phyloP scores from a whole-genome alignment of 2,329 filamentous ascomycete genomes.

The Hysterium pulicare region DNA sequence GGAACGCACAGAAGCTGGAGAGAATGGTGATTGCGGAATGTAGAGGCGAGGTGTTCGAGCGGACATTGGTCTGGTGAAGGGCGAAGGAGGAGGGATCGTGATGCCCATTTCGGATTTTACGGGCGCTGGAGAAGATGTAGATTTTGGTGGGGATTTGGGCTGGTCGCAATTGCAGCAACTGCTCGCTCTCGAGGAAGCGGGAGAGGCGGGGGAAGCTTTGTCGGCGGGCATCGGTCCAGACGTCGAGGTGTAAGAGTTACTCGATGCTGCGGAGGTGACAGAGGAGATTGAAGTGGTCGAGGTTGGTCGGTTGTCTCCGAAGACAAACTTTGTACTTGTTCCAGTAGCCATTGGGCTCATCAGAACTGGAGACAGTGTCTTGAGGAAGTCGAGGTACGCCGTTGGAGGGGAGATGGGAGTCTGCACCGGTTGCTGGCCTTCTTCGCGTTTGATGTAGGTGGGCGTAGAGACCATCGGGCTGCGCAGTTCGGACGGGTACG shows the following conservation, averaged over 20 bases:
- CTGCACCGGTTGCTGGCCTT: slow-evolving; percentile 60
- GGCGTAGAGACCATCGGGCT: slow-evolving; percentile 65
- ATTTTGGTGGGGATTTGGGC: slow-evolving; percentile 2
- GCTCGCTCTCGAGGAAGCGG: slow-evolving; percentile 36
- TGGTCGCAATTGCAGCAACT: slow-evolving; percentile 36
- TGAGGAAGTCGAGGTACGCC: slow-evolving; percentile 91
- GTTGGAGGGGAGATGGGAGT: slow-evolving; percentile 88
- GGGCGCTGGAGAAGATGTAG: slow-evolving; percentile 4
- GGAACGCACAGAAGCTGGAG: slow-evolving; percentile 59
- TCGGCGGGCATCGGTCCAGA: slow-evolving; percentile 23
- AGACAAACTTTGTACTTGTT: slow-evolving; percentile 51
- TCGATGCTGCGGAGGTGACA: slow-evolving; percentile 26
- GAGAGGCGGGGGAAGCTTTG: slow-evolving; percentile 23
- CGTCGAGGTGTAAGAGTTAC: slow-evolving; percentile 31
- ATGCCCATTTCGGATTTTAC: slow-evolving; percentile 42
- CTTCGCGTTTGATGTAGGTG: slow-evolving; percentile 65
- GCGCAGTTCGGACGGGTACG: slow-evolving; percentile 50
- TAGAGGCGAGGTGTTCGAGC: slow-evolving; percentile 63
- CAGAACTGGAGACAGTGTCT: slow-evolving; percentile 68
- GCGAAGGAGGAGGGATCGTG: slow-evolving; percentile 58
- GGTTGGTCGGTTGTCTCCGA: slow-evolving; percentile 40
- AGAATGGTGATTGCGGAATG: slow-evolving; percentile 74
- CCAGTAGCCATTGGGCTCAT: slow-evolving; percentile 64
- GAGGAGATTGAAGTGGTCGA: slow-evolving; percentile 35
- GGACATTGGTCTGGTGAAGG: slow-evolving; percentile 61